Evolutionary conservation across 1,139 yeast genomes (phyloP).

Genomic region (Sugiyamaella xylanicola): DNA sequence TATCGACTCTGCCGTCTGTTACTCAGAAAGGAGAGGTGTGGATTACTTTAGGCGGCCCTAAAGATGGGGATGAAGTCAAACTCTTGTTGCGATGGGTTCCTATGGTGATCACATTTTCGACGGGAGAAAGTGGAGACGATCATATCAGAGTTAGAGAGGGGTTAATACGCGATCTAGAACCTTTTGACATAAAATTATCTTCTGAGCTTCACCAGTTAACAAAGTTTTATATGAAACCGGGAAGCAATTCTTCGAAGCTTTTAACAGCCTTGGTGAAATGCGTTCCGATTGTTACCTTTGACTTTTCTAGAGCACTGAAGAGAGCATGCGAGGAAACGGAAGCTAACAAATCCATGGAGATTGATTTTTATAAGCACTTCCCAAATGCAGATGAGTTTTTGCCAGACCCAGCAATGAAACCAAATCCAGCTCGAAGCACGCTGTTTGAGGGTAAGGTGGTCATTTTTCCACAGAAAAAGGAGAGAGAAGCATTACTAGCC

Average conservation of each 20-base stretch:
- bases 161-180: slow-evolving; percentile 23
- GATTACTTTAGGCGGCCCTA: slow-evolving; percentile 3
- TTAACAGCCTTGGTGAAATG: slow-evolving; percentile 35
- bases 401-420: slow-evolving; percentile 30
- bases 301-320: slow-evolving; percentile 28
- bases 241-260: slow-evolving; percentile 31
- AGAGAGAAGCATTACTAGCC: slow-evolving; percentile 29
- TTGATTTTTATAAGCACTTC: slow-evolving; percentile 25
- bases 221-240: slow-evolving; percentile 27
- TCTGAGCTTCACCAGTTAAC: slow-evolving; percentile 32
- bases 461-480: slow-evolving; percentile 24
- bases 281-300: slow-evolving; percentile 35
- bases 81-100: slow-evolving; percentile 24
- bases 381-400: slow-evolving; percentile 33
- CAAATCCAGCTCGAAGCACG: slow-evolving; percentile 26
- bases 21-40: slow-evolving; percentile 4
- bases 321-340: slow-evolving; percentile 11
- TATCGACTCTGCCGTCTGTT: slow-evolving; percentile 2
- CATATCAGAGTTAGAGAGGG: slow-evolving; percentile 18
- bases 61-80: slow-evolving; percentile 15
- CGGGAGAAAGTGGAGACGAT: slow-evolving; percentile 21
- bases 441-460: slow-evolving; percentile 31
- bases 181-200: slow-evolving; percentile 35
- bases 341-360: slow-evolving; percentile 23
- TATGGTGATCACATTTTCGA: slow-evolving; percentile 24